Percentiles rank a stretch among this genome's conserved stretches.
Evolutionary conservation across 1,139 yeast species (phyloP).

Genomic region (Pichia sp.): DNA sequence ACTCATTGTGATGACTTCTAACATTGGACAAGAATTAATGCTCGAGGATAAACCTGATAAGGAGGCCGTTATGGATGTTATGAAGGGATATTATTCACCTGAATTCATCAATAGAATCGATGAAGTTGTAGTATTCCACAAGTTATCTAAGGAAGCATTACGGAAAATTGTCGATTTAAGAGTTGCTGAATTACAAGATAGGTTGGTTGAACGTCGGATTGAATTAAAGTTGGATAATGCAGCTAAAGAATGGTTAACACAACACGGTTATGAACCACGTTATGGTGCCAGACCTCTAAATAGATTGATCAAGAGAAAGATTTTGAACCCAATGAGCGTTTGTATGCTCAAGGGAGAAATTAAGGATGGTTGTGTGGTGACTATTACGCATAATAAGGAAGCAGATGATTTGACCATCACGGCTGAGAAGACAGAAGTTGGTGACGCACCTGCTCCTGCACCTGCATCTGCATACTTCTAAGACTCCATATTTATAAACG

Average conservation of each 20-base stretch:
- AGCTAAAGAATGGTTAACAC: slow-evolving; percentile 73
- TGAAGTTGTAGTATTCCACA: slow-evolving; percentile 83
- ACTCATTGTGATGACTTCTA: slow-evolving; percentile 94
- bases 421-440: not conserved
- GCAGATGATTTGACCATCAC: slow-evolving; percentile 6
- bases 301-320: slow-evolving; percentile 72
- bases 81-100: slow-evolving; percentile 77
- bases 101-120: slow-evolving; percentile 92
- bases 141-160: slow-evolving; percentile 69
- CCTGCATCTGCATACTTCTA: too few relatives aligned
- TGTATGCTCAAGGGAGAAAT: slow-evolving; percentile 74
- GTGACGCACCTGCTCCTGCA: not conserved
- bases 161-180: slow-evolving; percentile 79
- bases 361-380: slow-evolving; percentile 59
- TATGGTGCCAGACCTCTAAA: slow-evolving; percentile 97
- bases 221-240: slow-evolving; percentile 43
- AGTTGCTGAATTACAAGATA: slow-evolving; percentile 67
- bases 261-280: slow-evolving; percentile 79
- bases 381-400: slow-evolving; percentile 9
- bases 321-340: slow-evolving; percentile 83
- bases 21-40: slow-evolving; percentile 88
- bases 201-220: slow-evolving; percentile 77
- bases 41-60: slow-evolving; percentile 58
- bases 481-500: too few relatives aligned
- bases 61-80: slow-evolving; percentile 51